A percentile compares a stretch with the other conserved stretches of the same genome.
phyloP scores from a whole-genome alignment of 2,329 filamentous ascomycete genomes.

The Zasmidium citrigriseum region DNA sequence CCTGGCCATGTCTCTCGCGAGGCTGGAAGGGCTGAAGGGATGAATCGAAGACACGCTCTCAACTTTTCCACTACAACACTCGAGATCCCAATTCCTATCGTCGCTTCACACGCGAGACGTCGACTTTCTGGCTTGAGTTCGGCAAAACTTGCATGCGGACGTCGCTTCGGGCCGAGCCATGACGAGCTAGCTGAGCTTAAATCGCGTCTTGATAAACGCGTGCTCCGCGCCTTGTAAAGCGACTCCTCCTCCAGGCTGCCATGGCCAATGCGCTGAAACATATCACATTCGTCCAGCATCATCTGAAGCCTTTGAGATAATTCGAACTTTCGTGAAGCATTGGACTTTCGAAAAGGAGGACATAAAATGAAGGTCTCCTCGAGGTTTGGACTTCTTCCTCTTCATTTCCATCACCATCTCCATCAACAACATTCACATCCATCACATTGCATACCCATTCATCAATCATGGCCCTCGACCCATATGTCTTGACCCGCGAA shows the following conservation, averaged over 20 bases:
- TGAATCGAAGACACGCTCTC: no score
- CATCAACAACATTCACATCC: background rate
- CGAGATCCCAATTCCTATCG: no score
- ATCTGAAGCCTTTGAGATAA: background rate
- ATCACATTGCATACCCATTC: background rate
- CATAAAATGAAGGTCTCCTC: background rate
- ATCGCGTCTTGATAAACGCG: background rate
- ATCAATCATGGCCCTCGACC: slow-evolving; percentile 24
- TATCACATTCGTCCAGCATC: background rate
- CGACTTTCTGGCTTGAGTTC: no score
- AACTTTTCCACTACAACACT: no score
- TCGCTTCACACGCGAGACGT: no score
- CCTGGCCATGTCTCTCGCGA: background rate
- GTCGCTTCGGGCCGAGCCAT: background rate
- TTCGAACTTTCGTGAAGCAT: background rate
- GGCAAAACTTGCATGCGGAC: no score
- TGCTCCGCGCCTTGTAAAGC: background rate
- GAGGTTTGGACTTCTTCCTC: background rate
- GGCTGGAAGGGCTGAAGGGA: no score
- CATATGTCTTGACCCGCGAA: slow-evolving; percentile 30
- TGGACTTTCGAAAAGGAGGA: background rate
- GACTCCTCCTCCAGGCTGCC: background rate
- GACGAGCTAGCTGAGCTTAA: background rate
- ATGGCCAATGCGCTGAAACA: background rate
- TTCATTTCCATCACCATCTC: background rate